Percentiles rank a stretch among this genome's conserved stretches.
These are phyloP conservation scores for Fusarium chaquense DNA, from an alignment of 2,329 filamentous ascomycete species.

Conservation along the genomic window DNA sequence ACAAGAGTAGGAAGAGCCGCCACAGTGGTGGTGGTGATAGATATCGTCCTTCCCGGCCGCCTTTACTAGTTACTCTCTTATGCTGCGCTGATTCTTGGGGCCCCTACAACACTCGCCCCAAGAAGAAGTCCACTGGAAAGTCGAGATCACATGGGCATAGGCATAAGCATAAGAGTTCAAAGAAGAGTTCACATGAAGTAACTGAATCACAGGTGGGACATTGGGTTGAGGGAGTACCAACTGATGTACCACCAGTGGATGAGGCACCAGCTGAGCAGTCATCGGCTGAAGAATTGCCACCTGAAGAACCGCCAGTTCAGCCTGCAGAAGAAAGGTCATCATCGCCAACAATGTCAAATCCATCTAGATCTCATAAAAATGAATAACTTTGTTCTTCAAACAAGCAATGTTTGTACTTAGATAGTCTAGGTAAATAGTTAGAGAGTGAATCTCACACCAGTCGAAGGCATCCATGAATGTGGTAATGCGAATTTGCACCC, in stretches of 20 bases:
- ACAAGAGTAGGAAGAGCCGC: slow-evolving; percentile 4
- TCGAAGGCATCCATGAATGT: background rate
- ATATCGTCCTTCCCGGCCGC: background rate
- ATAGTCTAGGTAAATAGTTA: background rate
- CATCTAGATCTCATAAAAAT: background rate
- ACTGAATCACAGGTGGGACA: background rate
- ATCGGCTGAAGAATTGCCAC: background rate
- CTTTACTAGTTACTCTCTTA: background rate
- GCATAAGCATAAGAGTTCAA: slow-evolving; percentile 6
- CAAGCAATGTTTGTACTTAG: background rate
- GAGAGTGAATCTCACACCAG: background rate
- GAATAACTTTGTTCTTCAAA: background rate
- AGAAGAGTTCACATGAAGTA: background rate
- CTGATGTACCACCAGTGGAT: background rate
- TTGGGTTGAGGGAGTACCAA: slow-evolving; percentile 1
- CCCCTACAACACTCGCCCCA: background rate
- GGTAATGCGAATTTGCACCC: background rate
- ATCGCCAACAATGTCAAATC: background rate
- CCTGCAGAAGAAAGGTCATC: background rate
- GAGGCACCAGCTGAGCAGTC: background rate
- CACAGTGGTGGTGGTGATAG: background rate
- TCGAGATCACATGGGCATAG: slow-evolving; percentile 2
- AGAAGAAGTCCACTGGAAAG: background rate
- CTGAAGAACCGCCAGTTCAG: background rate
- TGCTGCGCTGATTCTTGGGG: slow-evolving; percentile 3